Evolutionary conservation across 768 basidiomycete species (phyloP).

Genomic region (Ramaria sp.): DNA sequence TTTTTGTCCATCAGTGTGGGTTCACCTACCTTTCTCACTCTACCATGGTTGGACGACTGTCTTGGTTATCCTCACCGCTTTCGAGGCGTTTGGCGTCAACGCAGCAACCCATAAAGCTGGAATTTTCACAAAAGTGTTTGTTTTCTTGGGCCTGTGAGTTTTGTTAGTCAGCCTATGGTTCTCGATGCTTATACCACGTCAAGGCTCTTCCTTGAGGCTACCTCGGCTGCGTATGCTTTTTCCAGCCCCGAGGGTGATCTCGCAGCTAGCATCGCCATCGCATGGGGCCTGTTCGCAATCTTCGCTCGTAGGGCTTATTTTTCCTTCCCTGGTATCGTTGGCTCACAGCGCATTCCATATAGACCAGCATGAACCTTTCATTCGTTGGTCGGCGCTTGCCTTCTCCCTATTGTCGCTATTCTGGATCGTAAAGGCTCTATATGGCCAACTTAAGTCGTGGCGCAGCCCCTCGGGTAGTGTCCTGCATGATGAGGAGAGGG

Average conservation of each 20-base stretch:
- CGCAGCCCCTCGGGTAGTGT: conserved; percentile 37
- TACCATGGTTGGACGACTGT: conserved; percentile 92
- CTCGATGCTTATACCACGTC: neutral
- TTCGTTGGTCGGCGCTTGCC: conserved; percentile 83
- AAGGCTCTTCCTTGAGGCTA: conserved; percentile 87
- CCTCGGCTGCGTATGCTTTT: conserved; percentile 91
- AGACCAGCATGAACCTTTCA: conserved; percentile 60
- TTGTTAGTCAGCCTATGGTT: conserved; percentile 6
- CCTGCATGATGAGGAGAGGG: conserved; percentile 79
- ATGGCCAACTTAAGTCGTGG: conserved; percentile 37
- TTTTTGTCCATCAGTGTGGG: conserved; percentile 36
- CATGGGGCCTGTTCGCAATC: conserved; percentile 91
- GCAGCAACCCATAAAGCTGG: conserved; percentile 54
- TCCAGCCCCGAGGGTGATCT: conserved; percentile 84
- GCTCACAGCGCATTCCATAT: neutral
- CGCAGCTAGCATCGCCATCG: conserved; percentile 83
- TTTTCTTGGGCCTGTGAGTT: conserved; percentile 79
- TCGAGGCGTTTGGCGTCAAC: conserved; percentile 84
- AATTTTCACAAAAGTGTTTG: conserved; percentile 90
- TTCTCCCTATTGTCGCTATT: conserved; percentile 79
- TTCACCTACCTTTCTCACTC: conserved; percentile 93
- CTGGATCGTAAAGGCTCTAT: conserved; percentile 72
- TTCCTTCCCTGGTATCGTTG: conserved; percentile 13
- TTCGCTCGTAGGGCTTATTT: conserved; percentile 36
- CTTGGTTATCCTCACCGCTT: conserved; percentile 69